Base-by-base conservation (phyloP, 1,284 basidiomycete species). In the Athelia sp. region DNA sequence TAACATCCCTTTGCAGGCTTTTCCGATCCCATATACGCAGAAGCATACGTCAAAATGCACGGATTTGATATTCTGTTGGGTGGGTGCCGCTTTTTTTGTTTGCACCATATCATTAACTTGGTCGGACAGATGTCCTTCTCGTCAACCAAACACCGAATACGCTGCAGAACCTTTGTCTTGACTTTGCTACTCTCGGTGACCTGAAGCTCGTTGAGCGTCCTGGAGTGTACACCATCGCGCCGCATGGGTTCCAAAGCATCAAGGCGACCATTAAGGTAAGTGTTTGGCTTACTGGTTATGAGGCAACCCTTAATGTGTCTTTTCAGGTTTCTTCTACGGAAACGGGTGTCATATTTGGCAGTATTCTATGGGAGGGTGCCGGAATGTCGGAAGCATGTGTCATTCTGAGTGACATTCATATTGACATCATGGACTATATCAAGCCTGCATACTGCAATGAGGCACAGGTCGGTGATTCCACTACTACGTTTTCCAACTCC, bases 391-490 rank as follows among this genome's bases (percentile, higher is more conserved):
- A 96, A 63, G 84, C 84, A 45, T 93, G 85, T 68, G 93, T 93
- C 34, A 95, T 99, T 45, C 69, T 98, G 61, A 98, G 94, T 67
- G 96, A 98, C 69, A 95, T 98, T 52, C 94, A 98, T 69, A 93
- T 98, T 56, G 97, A 99, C 68, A 98, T 99, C 58, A 96, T 99
- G 90, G 96, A 98, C 68, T 99, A 98, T 69, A 99, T 99, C 74
- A 93, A 97, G 67, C 95, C 96, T 0, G 93, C 94, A 3, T 91
- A 91, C 63, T 97, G 94, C 70, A 97, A 88, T 52, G 96, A 99
- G 68, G 85, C 90, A 26, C 91, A 96, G 81, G 92, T 92, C 62
- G 52, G 78, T 63, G 24, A 18, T 29, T 38, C 43, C 46, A n/a
- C 22, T 15, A 13, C 19, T 22, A 15, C 24, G 29, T 22, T 31